These are phyloP conservation scores for Globisporangium lucens DNA, from an alignment of 352 stramenopile species.

Conservation along the genomic window DNA sequence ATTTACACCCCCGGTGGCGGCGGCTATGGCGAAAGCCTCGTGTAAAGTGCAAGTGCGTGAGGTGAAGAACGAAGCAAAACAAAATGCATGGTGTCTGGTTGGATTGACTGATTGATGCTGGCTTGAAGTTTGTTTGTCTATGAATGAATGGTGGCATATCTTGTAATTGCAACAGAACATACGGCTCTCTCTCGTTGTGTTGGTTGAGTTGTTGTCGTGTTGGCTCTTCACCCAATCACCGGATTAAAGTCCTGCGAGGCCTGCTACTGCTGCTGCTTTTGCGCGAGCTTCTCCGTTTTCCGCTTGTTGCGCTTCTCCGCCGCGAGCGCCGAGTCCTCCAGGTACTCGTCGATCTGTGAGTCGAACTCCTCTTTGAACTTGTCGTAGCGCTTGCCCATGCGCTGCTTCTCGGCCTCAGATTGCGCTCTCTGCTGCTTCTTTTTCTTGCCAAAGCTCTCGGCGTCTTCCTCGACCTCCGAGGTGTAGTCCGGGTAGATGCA, in stretches of 20 bases:
- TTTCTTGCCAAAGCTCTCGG: background rate
- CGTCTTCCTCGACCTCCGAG: slow-evolving; percentile 26
- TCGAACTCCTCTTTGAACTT: slow-evolving; percentile 58
- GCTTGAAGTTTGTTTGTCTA: background rate
- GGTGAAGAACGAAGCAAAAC: slow-evolving; percentile 12
- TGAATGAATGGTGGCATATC: background rate
- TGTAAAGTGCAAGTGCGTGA: background rate
- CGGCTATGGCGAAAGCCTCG: slow-evolving; percentile 74
- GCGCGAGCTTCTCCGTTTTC: slow-evolving; percentile 12
- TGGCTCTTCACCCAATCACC: slow-evolving; percentile 8
- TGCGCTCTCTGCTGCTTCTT: slow-evolving; percentile 18
- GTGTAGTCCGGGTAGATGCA: slow-evolving; percentile 40
- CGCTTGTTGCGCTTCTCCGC: slow-evolving; percentile 20
- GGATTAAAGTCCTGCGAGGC: slow-evolving; percentile 14
- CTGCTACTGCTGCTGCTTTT: slow-evolving; percentile 4
- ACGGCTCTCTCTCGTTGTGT: background rate
- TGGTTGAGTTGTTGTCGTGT: background rate
- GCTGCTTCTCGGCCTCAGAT: slow-evolving; percentile 26
- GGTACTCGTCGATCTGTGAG: slow-evolving; percentile 60
- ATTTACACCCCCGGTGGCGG: slow-evolving; percentile 97
- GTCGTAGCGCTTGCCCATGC: slow-evolving; percentile 41
- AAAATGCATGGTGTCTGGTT: background rate
- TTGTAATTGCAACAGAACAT: background rate
- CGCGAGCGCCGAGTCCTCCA: slow-evolving; percentile 24
- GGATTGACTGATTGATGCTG: background rate